Base-by-base conservation (phyloP, 2,329 filamentous ascomycete genomes). In the Rugonectria rugulosa region DNA sequence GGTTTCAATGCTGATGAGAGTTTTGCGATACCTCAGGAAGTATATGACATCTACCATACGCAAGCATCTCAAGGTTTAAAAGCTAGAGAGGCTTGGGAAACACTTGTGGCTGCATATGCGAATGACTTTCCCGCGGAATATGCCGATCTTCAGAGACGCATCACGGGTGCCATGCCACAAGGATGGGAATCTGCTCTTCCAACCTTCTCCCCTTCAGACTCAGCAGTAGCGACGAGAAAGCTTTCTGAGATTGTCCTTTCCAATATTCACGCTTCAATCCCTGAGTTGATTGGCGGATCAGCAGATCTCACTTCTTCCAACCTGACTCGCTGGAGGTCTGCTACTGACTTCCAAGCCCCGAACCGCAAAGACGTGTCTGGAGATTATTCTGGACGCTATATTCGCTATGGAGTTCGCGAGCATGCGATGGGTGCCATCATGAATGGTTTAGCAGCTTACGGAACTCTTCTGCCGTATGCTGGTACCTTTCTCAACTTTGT, bases 401-500 rank as follows among this genome's bases (percentile, higher is more conserved):
- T 96, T 75, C 88, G 91, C 76, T 95, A 93, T 73, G 92, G 92
- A 85, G 91, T 96, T 69, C 90, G 92, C 77, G 92, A 96, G 83
- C 92, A 96, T 77, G 90, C 79, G 68, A 96, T 96, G 92, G 91
- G 90, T 72, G 90, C 90, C 71, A 91, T 96, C 78, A 90, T 96
- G 81, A 97, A 97, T 84, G 95, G 95, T 81, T 84, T 99, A 57
- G 87, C 92, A 63, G 95, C 93, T 62, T 99, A 98, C 79, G 95
- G 95, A 69, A 96, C 92, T 71, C 83, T 97, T 73, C 89, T 99
- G 73, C 95, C 95, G 67, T 96, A 93, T 68, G 88, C 87, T 66
- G 95, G 95, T 79, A 98, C 95, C 71, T 99, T 99, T 88, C 84
- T 99, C 68, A 99, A 98, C 89, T 99, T 99, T 78, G 92, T 98